These are phyloP conservation scores for Aegilops longissima DNA, from an alignment of 176 grass and related monocot species.

Conservation along the genomic window DNA sequence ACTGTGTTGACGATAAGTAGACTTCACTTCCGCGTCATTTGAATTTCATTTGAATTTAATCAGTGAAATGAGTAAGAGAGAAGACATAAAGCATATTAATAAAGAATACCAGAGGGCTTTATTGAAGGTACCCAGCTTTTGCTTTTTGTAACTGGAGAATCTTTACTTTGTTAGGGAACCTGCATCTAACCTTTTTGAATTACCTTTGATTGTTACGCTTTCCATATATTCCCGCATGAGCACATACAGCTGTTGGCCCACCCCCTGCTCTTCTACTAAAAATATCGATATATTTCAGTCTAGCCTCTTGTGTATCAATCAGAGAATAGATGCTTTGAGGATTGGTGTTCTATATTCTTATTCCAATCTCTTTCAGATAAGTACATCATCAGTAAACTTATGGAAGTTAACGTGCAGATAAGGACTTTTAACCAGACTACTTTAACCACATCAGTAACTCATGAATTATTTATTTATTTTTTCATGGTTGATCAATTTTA, in stretches of 20 bases:
- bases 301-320: constrained; percentile 33
- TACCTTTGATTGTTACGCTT: constrained; percentile 38
- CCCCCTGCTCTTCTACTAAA: constrained; percentile 2
- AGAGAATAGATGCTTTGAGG: constrained; percentile 42
- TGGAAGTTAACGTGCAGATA: neutral
- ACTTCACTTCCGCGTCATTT: neutral
- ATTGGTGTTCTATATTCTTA: constrained; percentile 46
- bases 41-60: constrained; percentile 29
- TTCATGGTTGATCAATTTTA: neutral
- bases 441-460: neutral
- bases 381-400: neutral
- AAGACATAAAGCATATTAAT: constrained; percentile 28
- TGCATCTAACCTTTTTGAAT: constrained; percentile 40
- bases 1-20: neutral
- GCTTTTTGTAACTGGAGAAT: constrained; percentile 34
- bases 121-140: constrained; percentile 30
- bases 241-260: neutral
- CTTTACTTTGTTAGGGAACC: constrained; percentile 46
- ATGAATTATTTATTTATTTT: neutral
- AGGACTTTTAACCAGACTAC: neutral
- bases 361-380: constrained; percentile 22
- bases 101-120: constrained; percentile 22
- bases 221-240: constrained; percentile 37
- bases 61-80: constrained; percentile 19
- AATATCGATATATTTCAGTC: neutral